Base-by-base conservation (phyloP, 164 flowering plant genomes). In the Dillenia turbinata region DNA sequence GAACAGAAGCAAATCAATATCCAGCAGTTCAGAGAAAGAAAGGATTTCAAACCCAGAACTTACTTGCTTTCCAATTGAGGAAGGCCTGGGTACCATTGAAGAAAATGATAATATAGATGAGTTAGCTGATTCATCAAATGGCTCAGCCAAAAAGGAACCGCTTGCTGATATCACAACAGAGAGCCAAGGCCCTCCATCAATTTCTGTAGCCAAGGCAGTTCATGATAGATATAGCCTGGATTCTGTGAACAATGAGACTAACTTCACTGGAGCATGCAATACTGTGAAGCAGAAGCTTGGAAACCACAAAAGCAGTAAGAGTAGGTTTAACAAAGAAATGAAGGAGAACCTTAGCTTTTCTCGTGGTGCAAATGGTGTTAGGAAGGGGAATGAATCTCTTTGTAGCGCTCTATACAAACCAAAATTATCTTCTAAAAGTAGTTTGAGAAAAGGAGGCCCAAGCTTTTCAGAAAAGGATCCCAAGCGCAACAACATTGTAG, bases 401-500 rank as follows among this genome's bases (percentile, higher is more conserved):
- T 64, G 60, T 17, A 75, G 61, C 56, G 81, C 78, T 65, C 63
- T 67, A 52, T 81, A 69, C 58, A 88, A 74, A 64, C 57, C 78
- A 64, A 82, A 77, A 48, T 52, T 76, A 60, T 75, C 87, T 24
- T 68, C 57, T 19, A 83, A 74, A 65, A 52, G 69, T 44, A 75
- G 78, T 66, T 65, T 74, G 61, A 72, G 62, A 68, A 80, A 71
- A 52, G 78, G 65, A 63, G 77, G 71, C 33, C 73, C 66, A 10
- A 73, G 75, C 65, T 64, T 68, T 12, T 68, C 65, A 24, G 78
- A 59, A 33, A 79, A 62, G 72, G 86, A 72, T 33, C 17, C 71
- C 11, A 80, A 73, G 74, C 78, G 54, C 44, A 82, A 70, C 53
- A 94, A 95, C 67, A 88, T 92, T 60, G 91, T 92, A 19, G 81